Evolutionary conservation across 2,329 filamentous ascomycete genomes (phyloP).

Genomic region (Ophiosphaerella narmari): DNA sequence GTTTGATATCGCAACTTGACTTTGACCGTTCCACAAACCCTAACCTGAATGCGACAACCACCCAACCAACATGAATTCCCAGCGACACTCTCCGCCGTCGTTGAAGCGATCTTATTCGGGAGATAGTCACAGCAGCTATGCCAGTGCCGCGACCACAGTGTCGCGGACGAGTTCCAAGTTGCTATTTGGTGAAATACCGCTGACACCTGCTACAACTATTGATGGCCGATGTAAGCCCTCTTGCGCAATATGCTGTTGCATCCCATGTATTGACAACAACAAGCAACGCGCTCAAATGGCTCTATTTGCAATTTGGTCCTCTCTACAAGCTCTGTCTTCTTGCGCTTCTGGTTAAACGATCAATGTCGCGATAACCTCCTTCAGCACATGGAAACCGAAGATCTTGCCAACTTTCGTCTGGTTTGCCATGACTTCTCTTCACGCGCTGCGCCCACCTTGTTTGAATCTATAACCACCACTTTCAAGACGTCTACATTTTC

Average conservation of each 20-base stretch:
- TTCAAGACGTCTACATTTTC: constrained; percentile 79
- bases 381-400: constrained; percentile 46
- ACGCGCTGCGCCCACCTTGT: constrained; percentile 70
- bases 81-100: constrained; percentile 39
- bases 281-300: constrained; percentile 52
- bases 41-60: constrained; percentile 23
- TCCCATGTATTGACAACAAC: constrained; percentile 19
- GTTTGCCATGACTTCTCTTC: constrained; percentile 73
- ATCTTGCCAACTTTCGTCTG: constrained; percentile 61
- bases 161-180: constrained; percentile 47
- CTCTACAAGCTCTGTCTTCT: constrained; percentile 54
- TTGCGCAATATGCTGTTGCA: too few relatives aligned
- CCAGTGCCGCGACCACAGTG: constrained; percentile 36
- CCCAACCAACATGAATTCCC: constrained; percentile 37
- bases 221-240: constrained; percentile 42
- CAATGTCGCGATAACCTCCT: constrained; percentile 53
- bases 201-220: constrained; percentile 45
- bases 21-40: constrained; percentile 7
- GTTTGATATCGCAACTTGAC: constrained; percentile 12
- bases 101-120: constrained; percentile 45
- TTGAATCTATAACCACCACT: constrained; percentile 69
- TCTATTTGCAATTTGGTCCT: constrained; percentile 56
- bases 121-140: constrained; percentile 45
- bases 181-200: constrained; percentile 57
- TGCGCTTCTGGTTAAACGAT: constrained; percentile 57